These are phyloP conservation scores for Hanseniaspora uvarum DNA, from an alignment of 1,139 yeast species.

Conservation along the genomic window DNA sequence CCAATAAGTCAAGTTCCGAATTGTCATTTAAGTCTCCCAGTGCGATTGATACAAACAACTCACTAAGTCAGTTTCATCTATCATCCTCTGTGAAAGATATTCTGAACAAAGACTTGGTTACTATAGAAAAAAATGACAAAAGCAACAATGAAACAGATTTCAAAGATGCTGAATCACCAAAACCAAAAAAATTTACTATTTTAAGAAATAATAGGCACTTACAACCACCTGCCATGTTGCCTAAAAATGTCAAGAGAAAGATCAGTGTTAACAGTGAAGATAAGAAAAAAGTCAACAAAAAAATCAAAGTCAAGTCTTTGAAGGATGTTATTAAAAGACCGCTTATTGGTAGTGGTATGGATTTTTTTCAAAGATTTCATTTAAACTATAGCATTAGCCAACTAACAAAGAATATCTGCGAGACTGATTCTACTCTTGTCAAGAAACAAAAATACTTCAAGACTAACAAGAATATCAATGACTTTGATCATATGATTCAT, in stretches of 20 bases:
- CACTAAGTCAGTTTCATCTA: not conserved
- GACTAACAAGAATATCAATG: not conserved
- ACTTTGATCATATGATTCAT: not conserved
- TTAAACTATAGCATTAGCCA: not conserved
- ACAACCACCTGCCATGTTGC: not conserved
- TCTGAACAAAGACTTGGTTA: not conserved
- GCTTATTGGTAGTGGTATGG: not conserved
- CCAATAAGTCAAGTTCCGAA: not conserved
- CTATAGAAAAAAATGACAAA: not conserved
- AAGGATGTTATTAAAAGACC: constrained; percentile 14
- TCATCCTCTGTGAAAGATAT: not conserved
- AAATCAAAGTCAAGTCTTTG: constrained; percentile 5
- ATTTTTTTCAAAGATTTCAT: not conserved
- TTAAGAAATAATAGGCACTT: not conserved
- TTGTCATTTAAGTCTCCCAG: not conserved
- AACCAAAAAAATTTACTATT: not conserved
- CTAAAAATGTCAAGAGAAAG: not conserved
- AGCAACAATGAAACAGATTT: not conserved
- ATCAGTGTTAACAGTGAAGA: not conserved
- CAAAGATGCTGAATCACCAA: not conserved
- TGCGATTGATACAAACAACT: not conserved
- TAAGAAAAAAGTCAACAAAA: not conserved
- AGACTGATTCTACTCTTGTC: not conserved
- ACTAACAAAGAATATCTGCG: not conserved
- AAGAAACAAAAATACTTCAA: not conserved